Evolutionary conservation across 352 stramenopile genomes (phyloP).

Genomic region (Nothophytophthora sp.): DNA sequence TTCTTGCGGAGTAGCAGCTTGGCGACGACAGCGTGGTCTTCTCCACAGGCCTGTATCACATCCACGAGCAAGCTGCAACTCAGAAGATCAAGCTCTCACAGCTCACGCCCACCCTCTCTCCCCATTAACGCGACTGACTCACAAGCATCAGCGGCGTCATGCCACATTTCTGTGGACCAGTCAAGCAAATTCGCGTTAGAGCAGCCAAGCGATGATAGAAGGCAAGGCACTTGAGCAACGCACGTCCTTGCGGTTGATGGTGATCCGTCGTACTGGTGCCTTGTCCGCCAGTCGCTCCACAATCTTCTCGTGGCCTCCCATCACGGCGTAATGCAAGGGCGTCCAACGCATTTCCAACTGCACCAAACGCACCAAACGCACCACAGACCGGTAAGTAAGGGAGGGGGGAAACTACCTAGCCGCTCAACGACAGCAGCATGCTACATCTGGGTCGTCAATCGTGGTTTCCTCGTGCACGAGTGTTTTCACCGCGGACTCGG

Average conservation of each 20-base stretch:
- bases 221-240: slow-evolving; percentile 6
- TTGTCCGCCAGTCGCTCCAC: slow-evolving; percentile 60
- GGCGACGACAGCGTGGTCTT: slow-evolving; percentile 60
- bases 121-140: not conserved
- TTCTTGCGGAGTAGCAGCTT: slow-evolving; percentile 70
- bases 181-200: not conserved
- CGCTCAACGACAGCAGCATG: slow-evolving; percentile 14
- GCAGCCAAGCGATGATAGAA: no score
- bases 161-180: slow-evolving; percentile 52
- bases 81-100: no score
- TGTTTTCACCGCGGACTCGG: slow-evolving; percentile 48
- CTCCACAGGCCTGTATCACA: slow-evolving; percentile 55
- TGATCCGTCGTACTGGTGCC: slow-evolving; percentile 71
- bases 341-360: slow-evolving; percentile 83
- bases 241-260: slow-evolving; percentile 81
- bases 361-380: no score
- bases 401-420: no score
- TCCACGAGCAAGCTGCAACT: not conserved
- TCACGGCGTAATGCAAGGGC: slow-evolving; percentile 77
- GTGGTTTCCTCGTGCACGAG: slow-evolving; percentile 74
- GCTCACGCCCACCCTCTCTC: no score
- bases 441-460: slow-evolving; percentile 76
- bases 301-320: slow-evolving; percentile 66
- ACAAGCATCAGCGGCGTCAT: slow-evolving; percentile 82
- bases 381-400: no score